phyloP scores from a whole-genome alignment of 1,284 basidiomycete genomes.

The Phaffia rhodozyma region DNA sequence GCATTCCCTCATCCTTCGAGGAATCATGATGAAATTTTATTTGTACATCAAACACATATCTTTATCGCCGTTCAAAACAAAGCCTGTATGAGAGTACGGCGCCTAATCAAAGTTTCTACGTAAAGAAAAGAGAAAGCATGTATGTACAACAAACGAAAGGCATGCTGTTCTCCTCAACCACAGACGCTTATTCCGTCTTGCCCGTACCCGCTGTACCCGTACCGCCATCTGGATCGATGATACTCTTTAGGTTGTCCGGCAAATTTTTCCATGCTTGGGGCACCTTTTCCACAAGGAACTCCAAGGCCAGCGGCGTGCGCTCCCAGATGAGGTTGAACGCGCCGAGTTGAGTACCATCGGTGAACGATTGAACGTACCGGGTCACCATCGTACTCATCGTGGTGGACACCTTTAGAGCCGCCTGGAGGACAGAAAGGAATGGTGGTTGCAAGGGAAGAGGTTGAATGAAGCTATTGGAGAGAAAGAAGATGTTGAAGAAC shows the following conservation, averaged over 20 bases:
- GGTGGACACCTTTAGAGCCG: conserved; percentile 1
- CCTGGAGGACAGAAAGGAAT: background rate
- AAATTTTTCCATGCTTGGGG: conserved; percentile 6
- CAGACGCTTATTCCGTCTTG: background rate
- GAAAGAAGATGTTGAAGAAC: background rate
- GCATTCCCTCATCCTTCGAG: too few relatives aligned
- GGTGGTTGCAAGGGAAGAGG: conserved; percentile 10
- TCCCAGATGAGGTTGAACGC: conserved; percentile 5
- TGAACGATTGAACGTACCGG: conserved; percentile 19
- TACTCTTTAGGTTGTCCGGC: background rate
- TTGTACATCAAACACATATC: too few relatives aligned
- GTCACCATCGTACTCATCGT: conserved; percentile 13
- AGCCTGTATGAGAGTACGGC: too few relatives aligned
- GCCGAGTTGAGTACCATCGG: conserved; percentile 4
- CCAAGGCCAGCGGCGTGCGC: background rate
- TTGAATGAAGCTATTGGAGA: conserved; percentile 6
- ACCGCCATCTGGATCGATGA: background rate
- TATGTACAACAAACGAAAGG: background rate
- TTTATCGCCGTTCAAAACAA: too few relatives aligned
- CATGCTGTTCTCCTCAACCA: conserved; percentile 1
- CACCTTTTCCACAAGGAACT: conserved; percentile 1
- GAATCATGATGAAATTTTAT: too few relatives aligned
- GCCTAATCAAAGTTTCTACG: too few relatives aligned
- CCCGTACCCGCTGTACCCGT: background rate
- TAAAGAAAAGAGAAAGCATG: background rate